Evolutionary conservation across 495 filamentous ascomycete genomes (phyloP).

Genomic region (Neurospora sp.): DNA sequence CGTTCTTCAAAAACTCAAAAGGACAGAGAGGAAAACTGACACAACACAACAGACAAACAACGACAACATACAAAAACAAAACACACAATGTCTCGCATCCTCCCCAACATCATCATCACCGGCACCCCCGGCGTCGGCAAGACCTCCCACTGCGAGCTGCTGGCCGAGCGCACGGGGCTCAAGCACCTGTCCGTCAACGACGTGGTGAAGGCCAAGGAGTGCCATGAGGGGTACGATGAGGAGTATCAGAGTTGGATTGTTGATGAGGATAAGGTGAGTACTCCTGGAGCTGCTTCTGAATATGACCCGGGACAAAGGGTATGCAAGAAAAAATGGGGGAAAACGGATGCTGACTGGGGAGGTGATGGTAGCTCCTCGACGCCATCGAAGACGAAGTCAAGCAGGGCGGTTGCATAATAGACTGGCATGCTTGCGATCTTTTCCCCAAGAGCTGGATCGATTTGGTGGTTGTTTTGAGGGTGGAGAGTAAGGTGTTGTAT

Average conservation of each 20-base stretch:
- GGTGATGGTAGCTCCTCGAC: slow-evolving; percentile 59
- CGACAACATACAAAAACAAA: neutral
- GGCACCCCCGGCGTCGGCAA: slow-evolving; percentile 95
- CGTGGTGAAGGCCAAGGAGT: slow-evolving; percentile 73
- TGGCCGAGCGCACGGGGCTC: slow-evolving; percentile 54
- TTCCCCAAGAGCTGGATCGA: slow-evolving; percentile 94
- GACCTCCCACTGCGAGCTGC: slow-evolving; percentile 72
- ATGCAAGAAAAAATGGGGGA: no score
- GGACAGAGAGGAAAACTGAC: neutral
- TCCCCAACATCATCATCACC: slow-evolving; percentile 88
- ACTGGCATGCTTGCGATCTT: slow-evolving; percentile 97
- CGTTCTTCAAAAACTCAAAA: no score
- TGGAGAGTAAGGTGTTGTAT: slow-evolving; percentile 62
- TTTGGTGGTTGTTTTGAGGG: slow-evolving; percentile 83
- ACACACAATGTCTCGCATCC: slow-evolving; percentile 36
- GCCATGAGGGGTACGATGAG: slow-evolving; percentile 77
- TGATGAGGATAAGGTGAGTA: slow-evolving; percentile 82
- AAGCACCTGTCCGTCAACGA: slow-evolving; percentile 84
- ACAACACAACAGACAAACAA: neutral
- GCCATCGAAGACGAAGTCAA: slow-evolving; percentile 74
- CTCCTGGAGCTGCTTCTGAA: no score
- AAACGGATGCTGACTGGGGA: neutral
- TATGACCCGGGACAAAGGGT: no score
- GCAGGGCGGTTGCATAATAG: slow-evolving; percentile 79
- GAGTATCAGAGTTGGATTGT: slow-evolving; percentile 84